These are phyloP conservation scores for Populus hybrid DNA, from an alignment of 441 rosid species.

Conservation along the genomic window DNA sequence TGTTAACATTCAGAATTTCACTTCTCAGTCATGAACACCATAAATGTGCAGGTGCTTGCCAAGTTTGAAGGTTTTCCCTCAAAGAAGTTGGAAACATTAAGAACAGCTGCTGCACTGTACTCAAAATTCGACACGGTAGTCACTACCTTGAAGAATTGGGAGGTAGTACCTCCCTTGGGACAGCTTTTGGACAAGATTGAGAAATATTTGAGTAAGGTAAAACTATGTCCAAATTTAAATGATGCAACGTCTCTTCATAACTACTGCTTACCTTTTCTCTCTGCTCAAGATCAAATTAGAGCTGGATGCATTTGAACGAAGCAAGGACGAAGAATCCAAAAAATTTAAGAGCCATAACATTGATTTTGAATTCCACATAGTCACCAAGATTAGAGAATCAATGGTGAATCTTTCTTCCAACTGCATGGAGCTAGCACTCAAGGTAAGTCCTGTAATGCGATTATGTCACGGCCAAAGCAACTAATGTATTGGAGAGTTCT, in stretches of 20 bases:
- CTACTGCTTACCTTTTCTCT: neutral
- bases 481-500: neutral
- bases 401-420: slow-evolving; percentile 43
- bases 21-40: neutral
- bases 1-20: neutral
- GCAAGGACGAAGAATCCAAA: slow-evolving; percentile 32
- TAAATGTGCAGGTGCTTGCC: slow-evolving; percentile 34
- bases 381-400: slow-evolving; percentile 31
- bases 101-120: slow-evolving; percentile 40
- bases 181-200: slow-evolving; percentile 34
- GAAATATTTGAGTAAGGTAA: slow-evolving; percentile 39
- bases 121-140: slow-evolving; percentile 25
- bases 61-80: slow-evolving; percentile 47
- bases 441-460: slow-evolving; percentile 10
- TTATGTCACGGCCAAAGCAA: neutral
- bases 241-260: no score
- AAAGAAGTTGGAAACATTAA: slow-evolving; percentile 44
- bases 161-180: slow-evolving; percentile 28
- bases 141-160: slow-evolving; percentile 32
- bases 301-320: slow-evolving; percentile 35
- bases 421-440: slow-evolving; percentile 41
- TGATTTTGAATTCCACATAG: slow-evolving; percentile 30
- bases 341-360: slow-evolving; percentile 28
- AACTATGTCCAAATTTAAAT: neutral
- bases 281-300: slow-evolving; percentile 29